These are phyloP conservation scores for Polychytrium aggregatum DNA, from an alignment of 192 early-diverging fungal genomes.

Conservation along the genomic window DNA sequence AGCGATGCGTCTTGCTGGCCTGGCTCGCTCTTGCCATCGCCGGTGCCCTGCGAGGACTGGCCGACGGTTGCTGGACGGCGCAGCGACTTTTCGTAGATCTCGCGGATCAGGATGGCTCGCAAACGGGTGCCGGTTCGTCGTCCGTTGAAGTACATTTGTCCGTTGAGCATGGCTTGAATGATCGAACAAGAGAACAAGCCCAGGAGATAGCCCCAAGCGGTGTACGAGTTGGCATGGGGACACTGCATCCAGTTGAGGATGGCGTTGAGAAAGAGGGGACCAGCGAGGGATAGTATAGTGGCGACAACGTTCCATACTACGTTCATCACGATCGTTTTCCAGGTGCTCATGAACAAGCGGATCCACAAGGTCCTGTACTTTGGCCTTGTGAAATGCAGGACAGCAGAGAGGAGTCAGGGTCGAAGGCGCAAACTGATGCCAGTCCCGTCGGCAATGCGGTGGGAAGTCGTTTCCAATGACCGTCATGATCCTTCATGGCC, in stretches of 20 bases:
- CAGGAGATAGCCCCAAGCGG: constrained; percentile 15
- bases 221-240: constrained; percentile 7
- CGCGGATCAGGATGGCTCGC: constrained; percentile 12
- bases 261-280: constrained; percentile 30
- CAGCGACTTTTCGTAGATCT: constrained; percentile 27
- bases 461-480: too few species aligned
- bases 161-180: constrained; percentile 17
- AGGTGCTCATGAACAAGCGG: constrained; percentile 8
- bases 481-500: too few species aligned
- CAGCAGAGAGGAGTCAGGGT: not conserved
- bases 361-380: constrained; percentile 6
- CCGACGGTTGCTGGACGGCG: constrained; percentile 10
- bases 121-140: constrained; percentile 6
- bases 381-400: constrained; percentile 10
- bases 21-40: constrained; percentile 1
- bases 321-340: too few species aligned
- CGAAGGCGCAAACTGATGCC: too few species aligned
- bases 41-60: not conserved
- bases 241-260: constrained; percentile 21
- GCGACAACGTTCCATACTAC: too few species aligned
- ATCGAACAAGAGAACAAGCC: constrained; percentile 19
- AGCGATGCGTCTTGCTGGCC: constrained; percentile 14
- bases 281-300: constrained; percentile 16
- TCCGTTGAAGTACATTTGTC: constrained; percentile 34
- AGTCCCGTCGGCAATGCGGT: too few species aligned